A percentile compares a stretch with the other conserved stretches of the same genome.
Conservation (phyloP, 495 filamentous ascomycete genomes). For the Hypoxylon subgilvum region DNA sequence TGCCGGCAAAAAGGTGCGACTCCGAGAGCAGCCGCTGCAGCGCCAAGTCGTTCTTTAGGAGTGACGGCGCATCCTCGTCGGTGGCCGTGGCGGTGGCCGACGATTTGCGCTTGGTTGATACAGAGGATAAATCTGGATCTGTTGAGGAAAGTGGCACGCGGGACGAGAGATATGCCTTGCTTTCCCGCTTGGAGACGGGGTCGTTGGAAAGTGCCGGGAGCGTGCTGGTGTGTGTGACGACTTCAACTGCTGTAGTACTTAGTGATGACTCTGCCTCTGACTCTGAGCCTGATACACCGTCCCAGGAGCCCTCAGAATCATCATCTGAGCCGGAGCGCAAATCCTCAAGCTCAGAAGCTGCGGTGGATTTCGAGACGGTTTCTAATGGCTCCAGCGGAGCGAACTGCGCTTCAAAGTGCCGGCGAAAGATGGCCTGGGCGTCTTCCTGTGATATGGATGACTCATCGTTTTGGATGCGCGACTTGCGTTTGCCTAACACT, state of each 20-base stretch:
- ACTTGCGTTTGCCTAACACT: constrained; percentile 53
- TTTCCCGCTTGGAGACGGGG: constrained; percentile 68
- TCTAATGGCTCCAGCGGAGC: constrained; percentile 62
- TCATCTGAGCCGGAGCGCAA: constrained; percentile 51
- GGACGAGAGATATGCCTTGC: constrained; percentile 75
- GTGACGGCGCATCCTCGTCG: constrained; percentile 58
- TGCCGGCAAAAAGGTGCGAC: constrained; percentile 81
- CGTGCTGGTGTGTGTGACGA: constrained; percentile 67
- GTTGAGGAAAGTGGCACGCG: constrained; percentile 45
- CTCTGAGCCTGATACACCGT: constrained; percentile 60
- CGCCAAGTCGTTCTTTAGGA: constrained; percentile 88
- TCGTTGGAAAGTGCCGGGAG: constrained; percentile 38
- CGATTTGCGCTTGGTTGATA: constrained; percentile 43
- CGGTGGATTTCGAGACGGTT: constrained; percentile 31
- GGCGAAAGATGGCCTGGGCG: constrained; percentile 66
- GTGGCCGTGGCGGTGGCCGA: constrained; percentile 31
- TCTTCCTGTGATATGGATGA: constrained; percentile 38
- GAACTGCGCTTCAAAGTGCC: constrained; percentile 88
- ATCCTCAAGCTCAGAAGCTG: constrained; percentile 23
- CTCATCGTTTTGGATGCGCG: constrained; percentile 33
- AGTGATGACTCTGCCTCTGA: constrained; percentile 12
- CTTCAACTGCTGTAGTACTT: constrained; percentile 49
- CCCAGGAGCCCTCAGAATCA: constrained; percentile 55
- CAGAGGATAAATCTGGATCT: constrained; percentile 31
- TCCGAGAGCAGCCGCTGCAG: constrained; percentile 88